A percentile compares a stretch with the other conserved stretches of the same genome.
Evolutionary conservation across 441 rosid species (phyloP).

Genomic region (Lepidium campestre): DNA sequence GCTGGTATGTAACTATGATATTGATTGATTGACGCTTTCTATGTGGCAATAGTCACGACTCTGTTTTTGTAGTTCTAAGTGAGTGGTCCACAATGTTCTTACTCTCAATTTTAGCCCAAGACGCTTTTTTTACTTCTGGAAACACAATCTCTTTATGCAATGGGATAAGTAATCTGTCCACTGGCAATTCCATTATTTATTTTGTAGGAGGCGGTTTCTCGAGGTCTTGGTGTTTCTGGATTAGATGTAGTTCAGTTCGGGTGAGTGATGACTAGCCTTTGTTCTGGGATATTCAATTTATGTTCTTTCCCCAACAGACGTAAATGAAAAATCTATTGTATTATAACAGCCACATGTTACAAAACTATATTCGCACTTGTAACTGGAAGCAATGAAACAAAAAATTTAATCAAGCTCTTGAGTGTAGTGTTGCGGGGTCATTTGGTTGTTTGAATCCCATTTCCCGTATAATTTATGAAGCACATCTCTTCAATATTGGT

Average conservation of each 20-base stretch:
- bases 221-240: constrained; percentile 71
- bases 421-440: not conserved
- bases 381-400: not conserved
- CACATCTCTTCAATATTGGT: not conserved
- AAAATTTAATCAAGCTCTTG: not conserved
- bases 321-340: not conserved
- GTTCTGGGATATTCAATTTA: not conserved
- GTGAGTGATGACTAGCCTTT: constrained; percentile 40
- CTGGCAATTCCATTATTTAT: constrained; percentile 21
- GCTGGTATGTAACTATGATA: constrained; percentile 41
- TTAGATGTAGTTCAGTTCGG: constrained; percentile 84
- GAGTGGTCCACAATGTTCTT: not conserved
- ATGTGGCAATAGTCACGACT: not conserved
- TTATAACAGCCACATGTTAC: not conserved
- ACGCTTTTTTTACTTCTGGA: not conserved
- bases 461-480: not conserved
- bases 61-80: not conserved
- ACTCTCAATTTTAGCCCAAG: not conserved
- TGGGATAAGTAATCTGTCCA: not conserved
- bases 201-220: constrained; percentile 84
- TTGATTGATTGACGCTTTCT: not conserved
- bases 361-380: not conserved
- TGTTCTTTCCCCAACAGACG: not conserved
- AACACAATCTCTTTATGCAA: not conserved
- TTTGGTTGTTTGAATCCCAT: not conserved